Base-by-base conservation (phyloP, 1,284 basidiomycete genomes). In the Moniliella sp. region DNA sequence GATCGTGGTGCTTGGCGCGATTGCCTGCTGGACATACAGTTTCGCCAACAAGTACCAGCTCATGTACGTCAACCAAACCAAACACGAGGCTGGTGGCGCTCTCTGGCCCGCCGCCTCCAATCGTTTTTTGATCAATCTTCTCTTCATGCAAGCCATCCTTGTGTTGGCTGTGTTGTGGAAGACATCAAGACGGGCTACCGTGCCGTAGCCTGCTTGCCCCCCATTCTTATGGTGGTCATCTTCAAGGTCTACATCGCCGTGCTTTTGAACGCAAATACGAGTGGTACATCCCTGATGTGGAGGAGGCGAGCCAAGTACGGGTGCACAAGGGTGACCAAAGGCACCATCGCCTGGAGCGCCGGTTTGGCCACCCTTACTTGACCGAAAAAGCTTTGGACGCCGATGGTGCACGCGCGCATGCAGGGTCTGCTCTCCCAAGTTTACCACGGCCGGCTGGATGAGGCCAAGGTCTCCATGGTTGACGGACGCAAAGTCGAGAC, bases 21-120 rank as follows among this genome's bases (percentile, higher is more conserved):
- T 41, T 25, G 37, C 44, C 14, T 51, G 53, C 33, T 51, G 48
- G 44, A 36, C 43, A 31, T 43, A 43, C 15, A 45, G 42, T 12
- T 36, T 51, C 35, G 46, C 53, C 28, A 56, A 48, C 52, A 59
- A 59, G 42, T 58, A 61, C 32, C 57, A 60, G 43, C 43, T 60
- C 11, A 48, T 58, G 41, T 61, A 55, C 36, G 57, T 61, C 16
- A 54, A 46, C 29, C 39, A 40, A 18, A 58, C 58, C 28, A 57
- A 60, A 39, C 45, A 48, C 36, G 58, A 61, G 42, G 48, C 48
- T 12, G 58, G 58, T 25, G 58, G 58, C 13, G 45, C 52, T 30
- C 39, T 61, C 18, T 61, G 58, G 58, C 40, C 46, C 25, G 45
- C 48, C 28, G 35, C 42, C 25, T 44, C 57, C 37, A 58, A 58